Percentiles rank a stretch among this genome's conserved stretches.
Evolutionary conservation across 768 basidiomycete species (phyloP).

Genomic region (Mycena epipterygia): DNA sequence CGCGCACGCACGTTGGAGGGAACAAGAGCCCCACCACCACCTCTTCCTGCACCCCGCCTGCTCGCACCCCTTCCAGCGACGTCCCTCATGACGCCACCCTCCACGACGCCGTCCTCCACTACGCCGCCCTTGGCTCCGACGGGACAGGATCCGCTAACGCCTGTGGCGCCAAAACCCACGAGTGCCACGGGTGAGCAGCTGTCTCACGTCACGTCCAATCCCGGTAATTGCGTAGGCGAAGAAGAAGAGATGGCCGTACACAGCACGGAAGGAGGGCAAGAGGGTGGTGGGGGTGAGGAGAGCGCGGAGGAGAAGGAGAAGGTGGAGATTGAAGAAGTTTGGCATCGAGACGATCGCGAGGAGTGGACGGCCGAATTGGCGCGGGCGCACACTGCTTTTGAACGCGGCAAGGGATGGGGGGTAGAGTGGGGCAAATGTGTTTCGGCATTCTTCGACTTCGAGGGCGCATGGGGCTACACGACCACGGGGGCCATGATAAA

Average conservation of each 20-base stretch:
- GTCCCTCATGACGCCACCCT: no score
- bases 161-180: no score
- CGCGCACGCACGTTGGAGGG: neutral
- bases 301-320: neutral
- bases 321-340: neutral
- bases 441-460: conserved; percentile 1
- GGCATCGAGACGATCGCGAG: neutral
- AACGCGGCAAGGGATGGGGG: neutral
- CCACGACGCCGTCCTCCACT: no score
- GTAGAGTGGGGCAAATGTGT: neutral
- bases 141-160: no score
- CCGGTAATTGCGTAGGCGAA: neutral
- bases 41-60: neutral
- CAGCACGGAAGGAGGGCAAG: neutral
- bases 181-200: no score
- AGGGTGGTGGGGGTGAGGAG: neutral
- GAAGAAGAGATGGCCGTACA: neutral
- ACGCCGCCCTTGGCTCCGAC: no score
- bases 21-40: no score
- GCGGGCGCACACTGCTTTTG: neutral
- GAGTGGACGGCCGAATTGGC: neutral
- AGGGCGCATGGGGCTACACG: neutral
- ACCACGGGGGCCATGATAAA: neutral
- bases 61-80: neutral
- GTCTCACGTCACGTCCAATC: no score